Evolutionary conservation across 345 rosid species (phyloP).

Genomic region (Eucalyptus camaldulensis): DNA sequence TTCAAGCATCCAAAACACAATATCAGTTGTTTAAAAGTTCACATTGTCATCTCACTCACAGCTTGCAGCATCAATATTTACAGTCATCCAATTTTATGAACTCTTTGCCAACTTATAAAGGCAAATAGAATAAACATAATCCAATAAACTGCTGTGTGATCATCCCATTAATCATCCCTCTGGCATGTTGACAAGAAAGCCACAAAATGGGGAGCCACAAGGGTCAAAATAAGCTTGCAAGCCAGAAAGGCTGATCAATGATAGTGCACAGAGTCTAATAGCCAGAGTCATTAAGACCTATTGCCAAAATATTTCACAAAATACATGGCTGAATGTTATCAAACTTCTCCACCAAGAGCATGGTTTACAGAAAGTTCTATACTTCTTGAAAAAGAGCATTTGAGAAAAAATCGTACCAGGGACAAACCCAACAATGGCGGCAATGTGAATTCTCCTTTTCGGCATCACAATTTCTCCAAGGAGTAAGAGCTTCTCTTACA

Average conservation of each 20-base stretch:
- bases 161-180: background rate
- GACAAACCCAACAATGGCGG: background rate
- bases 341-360: background rate
- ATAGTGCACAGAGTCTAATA: background rate
- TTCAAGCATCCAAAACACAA: fast-evolving
- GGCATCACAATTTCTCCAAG: slow-evolving; percentile 58
- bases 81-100: background rate
- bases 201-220: background rate
- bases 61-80: background rate
- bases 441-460: slow-evolving; percentile 15
- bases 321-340: background rate
- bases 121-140: background rate
- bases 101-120: background rate
- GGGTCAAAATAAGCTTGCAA: background rate
- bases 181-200: background rate
- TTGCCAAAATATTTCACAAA: background rate
- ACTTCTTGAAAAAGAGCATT: background rate
- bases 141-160: background rate
- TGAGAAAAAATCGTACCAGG: background rate
- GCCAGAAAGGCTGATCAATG: background rate
- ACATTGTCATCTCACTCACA: background rate
- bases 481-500: slow-evolving; percentile 63
- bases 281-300: background rate
- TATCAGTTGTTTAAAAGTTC: background rate
- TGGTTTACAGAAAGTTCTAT: background rate